Base-by-base conservation (phyloP, 225 moss, liverwort and hornwort genomes). In the Polytrichum commune region DNA sequence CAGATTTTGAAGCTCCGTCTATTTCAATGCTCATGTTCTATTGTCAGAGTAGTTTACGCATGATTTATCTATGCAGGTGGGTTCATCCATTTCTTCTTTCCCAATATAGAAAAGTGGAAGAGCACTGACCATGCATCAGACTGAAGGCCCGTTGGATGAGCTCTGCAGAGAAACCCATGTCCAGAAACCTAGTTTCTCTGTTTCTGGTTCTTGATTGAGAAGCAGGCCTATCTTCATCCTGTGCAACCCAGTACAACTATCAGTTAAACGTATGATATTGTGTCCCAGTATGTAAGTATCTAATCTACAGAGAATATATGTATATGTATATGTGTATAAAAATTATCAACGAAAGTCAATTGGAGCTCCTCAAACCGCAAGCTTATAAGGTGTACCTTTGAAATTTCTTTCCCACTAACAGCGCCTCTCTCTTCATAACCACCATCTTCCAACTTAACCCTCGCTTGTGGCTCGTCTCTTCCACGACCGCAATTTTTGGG, bases 111-210 rank as follows among this genome's bases (percentile, higher is more conserved):
- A 38, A 46, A 4, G 13, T 13, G 46, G 46, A 46, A 13, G 13
- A 46, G 16, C 55, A 79, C 76, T 53, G 19, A 82, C 85, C 85
- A 13, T 75, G 69, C 27, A 72, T 65, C 69, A 66, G 72, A 64
- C 72, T 32, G 46, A 46, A 46, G 29, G 77, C 85, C 33, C 69
- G 74, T 62, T 79, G 55, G 54, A 85, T 69, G 6, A 71, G 53
- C 1, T 68, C 72, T 24, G 54, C 61, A 62, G 82, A 62, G 35
- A 82, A 85, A 60, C 82, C 81, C 79, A 76, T 81, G 9, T 76
- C 76, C 76, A 30, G 65, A 28, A 76, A 77, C 19, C 27, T 13
- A 1, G 53, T 70, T 57, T 72, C 79, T 77, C 61, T 74, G 26
- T 55, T 46, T 46, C 32, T 32, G 22, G 53, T 57, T 65, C 29